phyloP scores from a whole-genome alignment of 2,329 filamentous ascomycete species.

The Diaporthe batatas region DNA sequence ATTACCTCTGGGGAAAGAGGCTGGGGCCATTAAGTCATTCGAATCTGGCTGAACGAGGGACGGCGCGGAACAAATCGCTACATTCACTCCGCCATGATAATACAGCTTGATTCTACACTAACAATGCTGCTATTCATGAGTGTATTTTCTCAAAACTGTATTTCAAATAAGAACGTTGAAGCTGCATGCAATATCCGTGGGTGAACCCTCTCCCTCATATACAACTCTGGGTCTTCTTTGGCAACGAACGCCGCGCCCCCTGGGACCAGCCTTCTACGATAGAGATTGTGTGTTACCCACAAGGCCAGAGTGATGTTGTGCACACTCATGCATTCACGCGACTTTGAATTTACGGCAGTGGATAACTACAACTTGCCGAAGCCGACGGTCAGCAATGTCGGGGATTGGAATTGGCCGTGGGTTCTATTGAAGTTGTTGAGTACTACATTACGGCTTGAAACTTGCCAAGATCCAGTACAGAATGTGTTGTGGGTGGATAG shows the following conservation, averaged over 20 bases:
- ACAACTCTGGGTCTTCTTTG: not conserved
- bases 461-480: too few species aligned
- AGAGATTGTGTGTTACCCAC: not conserved
- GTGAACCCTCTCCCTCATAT: not conserved
- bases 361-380: not conserved
- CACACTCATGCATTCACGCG: not conserved
- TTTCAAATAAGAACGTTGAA: not conserved
- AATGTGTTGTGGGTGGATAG: too few species aligned
- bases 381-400: too few species aligned
- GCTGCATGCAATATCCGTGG: not conserved
- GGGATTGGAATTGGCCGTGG: not conserved
- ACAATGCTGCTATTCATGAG: not conserved
- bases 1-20: not conserved
- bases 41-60: not conserved
- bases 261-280: not conserved
- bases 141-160: too few species aligned
- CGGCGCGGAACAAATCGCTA: too few species aligned
- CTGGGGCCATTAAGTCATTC: too few species aligned
- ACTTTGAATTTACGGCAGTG: not conserved
- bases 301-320: not conserved
- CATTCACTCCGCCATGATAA: not conserved
- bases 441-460: too few species aligned
- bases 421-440: not conserved
- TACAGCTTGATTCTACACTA: not conserved
- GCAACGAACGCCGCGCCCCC: not conserved